Base-by-base conservation (phyloP, 257 asterid species). In the Marsdenia floribunda region DNA sequence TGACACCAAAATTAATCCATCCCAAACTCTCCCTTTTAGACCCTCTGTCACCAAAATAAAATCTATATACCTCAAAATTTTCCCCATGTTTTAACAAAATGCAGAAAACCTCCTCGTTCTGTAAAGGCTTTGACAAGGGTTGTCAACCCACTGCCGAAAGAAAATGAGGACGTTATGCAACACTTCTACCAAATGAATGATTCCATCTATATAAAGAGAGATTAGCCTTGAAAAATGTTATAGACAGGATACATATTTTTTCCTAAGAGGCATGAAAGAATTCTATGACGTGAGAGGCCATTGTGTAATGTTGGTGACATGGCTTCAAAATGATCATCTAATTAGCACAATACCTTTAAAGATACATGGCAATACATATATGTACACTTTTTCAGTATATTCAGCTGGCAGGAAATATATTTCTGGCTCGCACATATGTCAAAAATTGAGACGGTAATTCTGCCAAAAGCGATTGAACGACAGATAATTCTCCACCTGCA, bases 371-470 rank as follows among this genome's bases (percentile, higher is more conserved):
- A 66, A 37, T 19, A 15, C 33, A 29, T 8, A 66, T 68, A 57
- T 89, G 87, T 88, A 83, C 90, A 92, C 87, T 80, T 53, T 83
- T 68, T 75, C 57, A 14, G 74, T 74, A 72, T 63, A 66, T 77
- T 83, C 82, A 89, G 67, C 80, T 64, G 70, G 60, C 79, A 42
- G 99, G 98, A 59, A 73, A 74, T 59, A 93, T 82, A 71, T 92
- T 91, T 85, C 97, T 81, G 78, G 88, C 86, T 78, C 91, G 92
- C 81, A 88, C 77, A 59, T 90, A 95, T 21, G 88, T 79, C 87
- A 95, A 83, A 81, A 95, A 90, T 80, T 95, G 99, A n/a, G 96
- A 79, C 5, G 99, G 98, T 73, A 95, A 75, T 71, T 95, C 97
- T n/a, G 93, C 99, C 79, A 95, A 83, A 82, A 95, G 98, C 2